Evolutionary conservation across 805 yeast species (phyloP).

Genomic region (Saturnispora dispora): DNA sequence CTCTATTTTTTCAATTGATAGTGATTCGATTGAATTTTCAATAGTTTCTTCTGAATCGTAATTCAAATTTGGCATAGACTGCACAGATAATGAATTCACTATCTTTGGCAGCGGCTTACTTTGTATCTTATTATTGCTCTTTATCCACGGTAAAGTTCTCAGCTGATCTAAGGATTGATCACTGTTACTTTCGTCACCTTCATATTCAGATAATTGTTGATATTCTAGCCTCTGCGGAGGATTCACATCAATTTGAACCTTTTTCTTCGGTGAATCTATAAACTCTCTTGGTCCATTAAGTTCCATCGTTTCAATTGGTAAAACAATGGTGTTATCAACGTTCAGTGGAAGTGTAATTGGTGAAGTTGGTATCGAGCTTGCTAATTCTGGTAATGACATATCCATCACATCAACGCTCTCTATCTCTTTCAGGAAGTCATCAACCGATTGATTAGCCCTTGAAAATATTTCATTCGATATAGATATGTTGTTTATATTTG

Average conservation of each 20-base stretch:
- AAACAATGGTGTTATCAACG: neutral
- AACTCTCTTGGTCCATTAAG: conserved; percentile 25
- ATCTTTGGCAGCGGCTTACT: conserved; percentile 31
- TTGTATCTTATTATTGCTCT: neutral
- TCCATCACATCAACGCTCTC: conserved; percentile 10
- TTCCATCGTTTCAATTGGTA: conserved; percentile 11
- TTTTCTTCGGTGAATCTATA: conserved; percentile 19
- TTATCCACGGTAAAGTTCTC: neutral
- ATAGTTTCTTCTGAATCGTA: conserved; percentile 22
- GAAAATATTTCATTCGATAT: conserved; percentile 19
- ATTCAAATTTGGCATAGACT: conserved; percentile 27
- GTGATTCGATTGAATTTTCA: conserved; percentile 15
- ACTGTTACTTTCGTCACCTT: conserved; percentile 11
- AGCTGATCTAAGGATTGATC: neutral
- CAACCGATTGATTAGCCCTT: conserved; percentile 30
- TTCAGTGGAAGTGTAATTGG: conserved; percentile 9
- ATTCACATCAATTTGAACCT: conserved; percentile 31
- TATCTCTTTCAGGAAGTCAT: conserved; percentile 29
- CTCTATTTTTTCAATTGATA: neutral
- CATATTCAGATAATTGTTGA: conserved; percentile 21
- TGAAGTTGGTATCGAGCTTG: conserved; percentile 2
- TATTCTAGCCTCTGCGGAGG: conserved; percentile 32
- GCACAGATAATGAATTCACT: conserved; percentile 26
- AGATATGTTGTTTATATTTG: conserved; percentile 1
- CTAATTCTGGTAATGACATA: conserved; percentile 9